Evolutionary conservation across 2,329 filamentous ascomycete species (phyloP).

Genomic region (Fusarium devonianum): DNA sequence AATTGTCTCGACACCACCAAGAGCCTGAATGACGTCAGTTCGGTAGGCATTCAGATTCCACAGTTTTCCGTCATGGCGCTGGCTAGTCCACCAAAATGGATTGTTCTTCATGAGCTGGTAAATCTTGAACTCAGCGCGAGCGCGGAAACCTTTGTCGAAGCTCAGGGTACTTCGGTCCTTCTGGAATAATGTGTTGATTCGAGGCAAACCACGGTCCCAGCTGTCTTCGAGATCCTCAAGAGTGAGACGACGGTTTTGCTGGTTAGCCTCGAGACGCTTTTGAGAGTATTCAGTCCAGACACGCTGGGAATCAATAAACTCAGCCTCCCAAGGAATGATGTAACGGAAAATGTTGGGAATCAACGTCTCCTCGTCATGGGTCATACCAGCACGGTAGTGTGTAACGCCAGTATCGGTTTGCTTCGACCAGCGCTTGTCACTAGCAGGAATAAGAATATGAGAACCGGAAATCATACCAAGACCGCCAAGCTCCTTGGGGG

Average conservation of each 20-base stretch:
- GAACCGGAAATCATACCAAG: conserved; percentile 99
- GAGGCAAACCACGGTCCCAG: conserved; percentile 95
- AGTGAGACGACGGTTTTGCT: conserved; percentile 93
- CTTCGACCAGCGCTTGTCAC: conserved; percentile 97
- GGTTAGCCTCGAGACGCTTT: conserved; percentile 94
- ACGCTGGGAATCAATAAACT: conserved; percentile 98
- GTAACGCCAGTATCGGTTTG: conserved; percentile 97
- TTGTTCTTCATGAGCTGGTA: conserved; percentile 99
- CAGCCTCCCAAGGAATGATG: conserved; percentile 98
- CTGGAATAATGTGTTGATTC: conserved; percentile 99
- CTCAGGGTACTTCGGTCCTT: conserved; percentile 96
- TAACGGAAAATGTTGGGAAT: conserved; percentile 99
- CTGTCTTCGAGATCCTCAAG: conserved; percentile 97
- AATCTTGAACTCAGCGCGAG: conserved; percentile 95
- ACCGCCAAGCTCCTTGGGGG: conserved; percentile 95
- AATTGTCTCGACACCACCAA: conserved; percentile 97
- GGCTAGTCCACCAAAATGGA: conserved; percentile 99
- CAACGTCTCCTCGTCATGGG: conserved; percentile 94
- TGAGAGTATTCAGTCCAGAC: conserved; percentile 99
- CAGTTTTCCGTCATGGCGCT: conserved; percentile 94
- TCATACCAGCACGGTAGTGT: conserved; percentile 97
- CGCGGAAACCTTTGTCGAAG: conserved; percentile 98
- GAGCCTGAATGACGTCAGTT: conserved; percentile 94
- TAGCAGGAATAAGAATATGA: conserved; percentile 95
- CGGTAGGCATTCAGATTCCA: conserved; percentile 97